These are phyloP conservation scores for Conticribra weissflogii DNA, from an alignment of 108 stramenopile species.

Conservation along the genomic window DNA sequence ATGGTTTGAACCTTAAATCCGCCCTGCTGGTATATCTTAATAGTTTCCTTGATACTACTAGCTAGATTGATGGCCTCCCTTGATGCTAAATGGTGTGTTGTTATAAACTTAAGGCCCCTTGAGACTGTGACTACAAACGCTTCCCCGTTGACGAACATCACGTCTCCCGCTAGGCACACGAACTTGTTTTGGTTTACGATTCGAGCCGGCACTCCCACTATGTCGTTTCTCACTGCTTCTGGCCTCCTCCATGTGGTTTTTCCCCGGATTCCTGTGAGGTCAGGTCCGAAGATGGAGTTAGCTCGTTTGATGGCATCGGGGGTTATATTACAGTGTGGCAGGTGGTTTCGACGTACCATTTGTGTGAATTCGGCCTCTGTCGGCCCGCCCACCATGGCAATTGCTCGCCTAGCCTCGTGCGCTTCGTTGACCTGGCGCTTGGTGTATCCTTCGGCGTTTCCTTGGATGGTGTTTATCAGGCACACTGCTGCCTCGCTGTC, in stretches of 20 bases:
- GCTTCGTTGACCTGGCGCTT: slow-evolving; percentile 23
- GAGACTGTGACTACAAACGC: too few species aligned
- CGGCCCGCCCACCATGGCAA: slow-evolving; percentile 24
- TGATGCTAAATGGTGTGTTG: slow-evolving; percentile 17
- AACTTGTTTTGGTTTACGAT: too few species aligned
- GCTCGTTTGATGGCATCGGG: slow-evolving; percentile 15
- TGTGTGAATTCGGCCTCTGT: slow-evolving; percentile 9
- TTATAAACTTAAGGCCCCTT: too few species aligned
- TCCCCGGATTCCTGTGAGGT: slow-evolving; percentile 29
- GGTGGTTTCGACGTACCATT: slow-evolving; percentile 26
- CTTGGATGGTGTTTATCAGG: too few species aligned
- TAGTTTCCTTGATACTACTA: background rate
- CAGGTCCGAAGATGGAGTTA: slow-evolving; percentile 32
- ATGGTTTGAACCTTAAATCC: slow-evolving; percentile 9
- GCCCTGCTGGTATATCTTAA: too few species aligned
- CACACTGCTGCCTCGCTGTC: too few species aligned
- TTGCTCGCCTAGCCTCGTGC: slow-evolving; percentile 13
- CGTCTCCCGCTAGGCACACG: slow-evolving; percentile 41
- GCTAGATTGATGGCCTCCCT: slow-evolving; percentile 14
- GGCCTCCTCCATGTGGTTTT: slow-evolving; percentile 25
- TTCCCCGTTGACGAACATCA: slow-evolving; percentile 44
- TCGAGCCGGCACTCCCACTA: slow-evolving; percentile 18
- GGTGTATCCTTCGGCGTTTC: slow-evolving; percentile 39
- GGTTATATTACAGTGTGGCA: slow-evolving; percentile 30
- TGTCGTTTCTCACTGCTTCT: slow-evolving; percentile 18